Evolutionary conservation across 768 basidiomycete genomes (phyloP).

Genomic region (Hebeloma cylindrosporum): DNA sequence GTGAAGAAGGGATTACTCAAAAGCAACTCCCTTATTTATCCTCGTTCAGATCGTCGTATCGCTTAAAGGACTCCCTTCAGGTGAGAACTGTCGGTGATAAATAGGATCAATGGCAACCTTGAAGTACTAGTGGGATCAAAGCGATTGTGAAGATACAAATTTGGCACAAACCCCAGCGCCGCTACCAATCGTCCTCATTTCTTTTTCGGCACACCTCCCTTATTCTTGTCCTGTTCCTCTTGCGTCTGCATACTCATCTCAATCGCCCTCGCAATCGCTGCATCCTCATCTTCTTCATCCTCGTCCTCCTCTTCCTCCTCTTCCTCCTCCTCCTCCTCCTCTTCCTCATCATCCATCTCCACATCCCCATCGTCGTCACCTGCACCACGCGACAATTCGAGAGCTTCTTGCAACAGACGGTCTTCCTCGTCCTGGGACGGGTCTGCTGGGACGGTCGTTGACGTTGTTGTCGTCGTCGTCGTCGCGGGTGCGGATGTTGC

Average conservation of each 20-base stretch:
- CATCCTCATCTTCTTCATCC: slow-evolving; percentile 70
- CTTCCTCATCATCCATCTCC: slow-evolving; percentile 73
- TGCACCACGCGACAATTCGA: slow-evolving; percentile 73
- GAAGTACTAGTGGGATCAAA: neutral
- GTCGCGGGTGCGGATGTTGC: slow-evolving; percentile 43
- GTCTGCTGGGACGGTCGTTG: slow-evolving; percentile 36
- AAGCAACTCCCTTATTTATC: no score
- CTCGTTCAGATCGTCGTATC: no score
- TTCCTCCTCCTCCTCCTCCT: slow-evolving; percentile 81
- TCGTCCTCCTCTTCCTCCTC: slow-evolving; percentile 61
- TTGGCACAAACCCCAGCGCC: neutral
- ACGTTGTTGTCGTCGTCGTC: slow-evolving; percentile 21
- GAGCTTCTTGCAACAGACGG: slow-evolving; percentile 68
- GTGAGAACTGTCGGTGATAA: no score
- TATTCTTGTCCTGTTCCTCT: slow-evolving; percentile 49
- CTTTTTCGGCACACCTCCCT: slow-evolving; percentile 36
- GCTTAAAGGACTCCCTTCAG: no score
- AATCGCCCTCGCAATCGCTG: slow-evolving; percentile 87
- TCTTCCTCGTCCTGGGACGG: slow-evolving; percentile 75
- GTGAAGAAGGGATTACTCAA: no score
- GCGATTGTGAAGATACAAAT: neutral
- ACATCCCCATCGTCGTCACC: slow-evolving; percentile 69
- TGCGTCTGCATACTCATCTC: slow-evolving; percentile 87
- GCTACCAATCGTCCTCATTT: slow-evolving; percentile 16
- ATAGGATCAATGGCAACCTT: neutral